Conservation (phyloP, 2,329 filamentous ascomycete genomes). For the Fusarium pilosicola region DNA sequence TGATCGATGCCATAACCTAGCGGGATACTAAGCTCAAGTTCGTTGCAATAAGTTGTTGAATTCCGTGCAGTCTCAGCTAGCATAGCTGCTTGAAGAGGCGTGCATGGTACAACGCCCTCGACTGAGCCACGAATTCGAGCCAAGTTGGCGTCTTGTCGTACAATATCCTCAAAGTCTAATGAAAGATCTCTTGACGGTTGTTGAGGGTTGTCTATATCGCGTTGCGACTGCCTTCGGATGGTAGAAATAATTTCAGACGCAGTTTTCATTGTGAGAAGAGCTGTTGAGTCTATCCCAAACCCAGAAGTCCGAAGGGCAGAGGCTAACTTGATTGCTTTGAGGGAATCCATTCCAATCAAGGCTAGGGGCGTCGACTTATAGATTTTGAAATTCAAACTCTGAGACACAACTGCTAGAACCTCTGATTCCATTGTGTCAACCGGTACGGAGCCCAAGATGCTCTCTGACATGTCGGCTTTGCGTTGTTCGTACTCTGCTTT, state of each 20-base stretch:
- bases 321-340: constrained; percentile 61
- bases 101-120: constrained; percentile 69
- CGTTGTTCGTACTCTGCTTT: constrained; percentile 57
- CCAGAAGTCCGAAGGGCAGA: constrained; percentile 69
- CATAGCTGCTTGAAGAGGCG: constrained; percentile 81
- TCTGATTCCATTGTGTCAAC: constrained; percentile 37
- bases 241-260: constrained; percentile 46
- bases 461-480: constrained; percentile 19
- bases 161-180: constrained; percentile 29
- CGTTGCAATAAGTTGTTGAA: constrained; percentile 77
- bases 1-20: constrained; percentile 46
- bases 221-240: constrained; percentile 4
- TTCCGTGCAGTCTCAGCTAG: constrained; percentile 75
- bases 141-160: constrained; percentile 23
- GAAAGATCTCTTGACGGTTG: constrained; percentile 21
- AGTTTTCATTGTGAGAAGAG: constrained; percentile 68
- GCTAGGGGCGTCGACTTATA: constrained; percentile 56
- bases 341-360: constrained; percentile 72
- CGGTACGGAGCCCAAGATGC: constrained; percentile 18
- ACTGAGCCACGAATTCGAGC: constrained; percentile 41
- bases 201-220: background rate
- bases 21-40: constrained; percentile 72
- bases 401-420: constrained; percentile 54
- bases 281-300: constrained; percentile 64
- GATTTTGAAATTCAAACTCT: constrained; percentile 53